Percentiles rank a stretch among this genome's conserved stretches.
Conservation (phyloP, 768 basidiomycete genomes). For the Tricholoma furcatifolium region DNA sequence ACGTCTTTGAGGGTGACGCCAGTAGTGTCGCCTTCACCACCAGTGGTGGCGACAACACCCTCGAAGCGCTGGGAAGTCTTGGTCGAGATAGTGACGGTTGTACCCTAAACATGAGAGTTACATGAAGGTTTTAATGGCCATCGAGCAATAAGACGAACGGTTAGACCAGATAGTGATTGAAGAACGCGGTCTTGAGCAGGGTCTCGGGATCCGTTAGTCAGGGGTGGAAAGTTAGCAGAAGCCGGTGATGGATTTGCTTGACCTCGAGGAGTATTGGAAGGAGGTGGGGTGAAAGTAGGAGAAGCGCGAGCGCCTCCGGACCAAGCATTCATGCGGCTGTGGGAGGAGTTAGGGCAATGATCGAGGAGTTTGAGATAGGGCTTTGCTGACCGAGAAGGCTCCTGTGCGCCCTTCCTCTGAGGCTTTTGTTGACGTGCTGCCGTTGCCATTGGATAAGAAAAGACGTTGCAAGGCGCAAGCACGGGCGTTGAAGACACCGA, state of each 20-base stretch:
- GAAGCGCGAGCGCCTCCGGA: conserved; percentile 58
- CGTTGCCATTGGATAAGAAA: conserved; percentile 56
- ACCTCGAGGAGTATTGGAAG: conserved; percentile 35
- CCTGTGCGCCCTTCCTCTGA: conserved; percentile 59
- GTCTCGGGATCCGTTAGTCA: conserved; percentile 52
- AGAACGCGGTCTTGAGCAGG: conserved; percentile 57
- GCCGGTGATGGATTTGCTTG: conserved; percentile 31
- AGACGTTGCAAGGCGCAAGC: too few species aligned
- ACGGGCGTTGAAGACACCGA: conserved; percentile 38
- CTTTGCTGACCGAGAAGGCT: conserved; percentile 50
- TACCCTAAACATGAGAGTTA: conserved; percentile 45
- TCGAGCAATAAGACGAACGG: conserved; percentile 43
- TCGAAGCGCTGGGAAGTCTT: conserved; percentile 74
- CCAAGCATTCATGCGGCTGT: conserved; percentile 56
- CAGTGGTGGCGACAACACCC: conserved; percentile 64
- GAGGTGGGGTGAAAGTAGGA: conserved; percentile 68
- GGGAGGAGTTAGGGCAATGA: conserved; percentile 28
- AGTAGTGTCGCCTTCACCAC: conserved; percentile 60
- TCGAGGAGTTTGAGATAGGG: conserved; percentile 3
- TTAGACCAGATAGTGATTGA: conserved; percentile 66
- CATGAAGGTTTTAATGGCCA: background rate
- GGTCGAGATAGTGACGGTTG: conserved; percentile 72
- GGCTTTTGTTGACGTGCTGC: conserved; percentile 64
- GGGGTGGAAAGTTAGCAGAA: conserved; percentile 44
- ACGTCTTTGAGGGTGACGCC: conserved; percentile 79